Conservation (phyloP, 1,284 basidiomycete species). For the Ganoderma multipileum region DNA sequence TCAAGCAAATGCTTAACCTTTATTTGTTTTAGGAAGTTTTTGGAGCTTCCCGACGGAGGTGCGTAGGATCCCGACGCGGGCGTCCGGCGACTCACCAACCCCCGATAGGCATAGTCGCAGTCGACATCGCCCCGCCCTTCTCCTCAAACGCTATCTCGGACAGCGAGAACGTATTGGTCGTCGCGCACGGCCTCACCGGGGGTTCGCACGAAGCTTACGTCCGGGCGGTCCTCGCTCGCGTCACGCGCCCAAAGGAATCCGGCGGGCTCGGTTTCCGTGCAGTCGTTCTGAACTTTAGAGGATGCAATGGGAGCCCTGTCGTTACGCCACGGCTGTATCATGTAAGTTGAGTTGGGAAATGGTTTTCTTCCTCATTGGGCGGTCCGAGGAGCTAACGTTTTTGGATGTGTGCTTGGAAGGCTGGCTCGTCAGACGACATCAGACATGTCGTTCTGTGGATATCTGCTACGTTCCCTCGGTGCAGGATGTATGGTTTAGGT, state of each 20-base stretch:
- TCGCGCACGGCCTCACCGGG: slow-evolving; percentile 40
- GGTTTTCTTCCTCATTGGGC: background rate
- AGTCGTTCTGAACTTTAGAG: slow-evolving; percentile 39
- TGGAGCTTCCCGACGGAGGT: slow-evolving; percentile 37
- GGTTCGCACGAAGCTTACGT: slow-evolving; percentile 41
- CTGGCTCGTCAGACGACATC: slow-evolving; percentile 40
- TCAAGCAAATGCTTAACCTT: slow-evolving; percentile 2
- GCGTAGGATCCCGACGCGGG: background rate
- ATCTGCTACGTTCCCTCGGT: slow-evolving; percentile 34
- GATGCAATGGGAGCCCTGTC: slow-evolving; percentile 38
- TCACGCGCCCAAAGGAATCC: slow-evolving; percentile 15
- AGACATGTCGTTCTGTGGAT: slow-evolving; percentile 37
- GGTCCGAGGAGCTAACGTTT: background rate
- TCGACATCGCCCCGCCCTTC: slow-evolving; percentile 38
- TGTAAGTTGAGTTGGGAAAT: slow-evolving; percentile 31
- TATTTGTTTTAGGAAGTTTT: slow-evolving; percentile 23
- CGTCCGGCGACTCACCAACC: background rate
- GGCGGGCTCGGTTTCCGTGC: slow-evolving; percentile 35
- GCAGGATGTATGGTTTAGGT: slow-evolving; percentile 37
- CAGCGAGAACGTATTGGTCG: slow-evolving; percentile 33
- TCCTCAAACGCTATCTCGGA: slow-evolving; percentile 18
- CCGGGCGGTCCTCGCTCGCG: slow-evolving; percentile 32
- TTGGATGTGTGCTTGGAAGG: slow-evolving; percentile 24
- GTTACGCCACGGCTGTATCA: slow-evolving; percentile 38
- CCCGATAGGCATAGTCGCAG: slow-evolving; percentile 33